Conservation (phyloP, 306 rosid genomes). For the Echinosophora koreensis region DNA sequence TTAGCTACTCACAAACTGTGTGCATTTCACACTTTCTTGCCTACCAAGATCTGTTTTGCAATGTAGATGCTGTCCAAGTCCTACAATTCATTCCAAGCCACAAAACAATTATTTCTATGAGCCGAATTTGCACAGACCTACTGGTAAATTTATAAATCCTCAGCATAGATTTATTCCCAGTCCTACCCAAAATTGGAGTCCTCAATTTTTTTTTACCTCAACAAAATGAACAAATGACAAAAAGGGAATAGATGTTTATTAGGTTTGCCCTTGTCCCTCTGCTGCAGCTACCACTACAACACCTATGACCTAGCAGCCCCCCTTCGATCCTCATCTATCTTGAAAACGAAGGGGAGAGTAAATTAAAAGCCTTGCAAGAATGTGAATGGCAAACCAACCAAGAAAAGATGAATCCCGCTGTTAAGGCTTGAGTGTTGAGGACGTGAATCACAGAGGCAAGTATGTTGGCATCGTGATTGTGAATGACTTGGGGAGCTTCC, state of each 20-base stretch:
- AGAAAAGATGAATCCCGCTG: too few species aligned
- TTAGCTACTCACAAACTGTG: too few species aligned
- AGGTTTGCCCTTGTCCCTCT: background rate
- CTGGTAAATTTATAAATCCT: background rate
- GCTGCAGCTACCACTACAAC: background rate
- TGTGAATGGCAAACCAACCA: background rate
- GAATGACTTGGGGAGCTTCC: too few species aligned
- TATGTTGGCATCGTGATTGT: too few species aligned
- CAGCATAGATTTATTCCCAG: background rate
- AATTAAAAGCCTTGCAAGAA: background rate
- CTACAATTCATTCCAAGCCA: background rate
- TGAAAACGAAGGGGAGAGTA: background rate
- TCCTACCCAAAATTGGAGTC: background rate
- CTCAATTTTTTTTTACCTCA: too few species aligned
- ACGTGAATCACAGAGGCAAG: too few species aligned
- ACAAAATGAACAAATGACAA: too few species aligned
- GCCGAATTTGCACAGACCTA: background rate
- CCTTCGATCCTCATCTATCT: background rate
- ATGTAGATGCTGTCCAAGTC: too few species aligned
- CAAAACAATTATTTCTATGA: background rate
- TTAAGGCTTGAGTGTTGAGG: too few species aligned
- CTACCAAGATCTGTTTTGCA: too few species aligned
- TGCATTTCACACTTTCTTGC: too few species aligned
- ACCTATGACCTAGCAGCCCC: background rate
- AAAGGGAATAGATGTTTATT: background rate